Conservation (phyloP, 2,329 filamentous ascomycete genomes). For the Biscogniauxia marginata region DNA sequence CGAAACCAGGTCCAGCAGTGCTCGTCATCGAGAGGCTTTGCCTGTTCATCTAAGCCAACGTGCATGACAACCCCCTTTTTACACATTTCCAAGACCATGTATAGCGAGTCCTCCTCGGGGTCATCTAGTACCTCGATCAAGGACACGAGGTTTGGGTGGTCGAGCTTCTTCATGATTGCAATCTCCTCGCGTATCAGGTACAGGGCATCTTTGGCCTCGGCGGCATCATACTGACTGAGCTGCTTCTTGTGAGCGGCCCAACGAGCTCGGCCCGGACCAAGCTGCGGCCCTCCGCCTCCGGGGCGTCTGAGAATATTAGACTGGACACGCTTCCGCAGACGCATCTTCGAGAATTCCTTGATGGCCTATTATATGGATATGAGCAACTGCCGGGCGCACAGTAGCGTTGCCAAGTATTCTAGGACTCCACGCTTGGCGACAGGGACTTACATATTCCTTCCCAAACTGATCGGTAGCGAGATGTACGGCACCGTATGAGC, state of each 20-base stretch:
- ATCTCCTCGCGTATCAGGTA: conserved; percentile 94
- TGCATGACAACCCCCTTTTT: conserved; percentile 98
- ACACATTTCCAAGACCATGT: conserved; percentile 99
- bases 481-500: conserved; percentile 93
- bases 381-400: conserved; percentile 6
- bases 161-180: conserved; percentile 98
- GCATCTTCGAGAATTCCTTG: conserved; percentile 95
- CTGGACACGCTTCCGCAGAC: conserved; percentile 84
- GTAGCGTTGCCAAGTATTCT: neutral
- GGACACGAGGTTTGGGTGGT: conserved; percentile 91
- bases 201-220: conserved; percentile 68
- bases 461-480: conserved; percentile 87
- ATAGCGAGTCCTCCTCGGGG: conserved; percentile 90
- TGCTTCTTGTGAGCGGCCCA: conserved; percentile 29
- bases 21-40: conserved; percentile 79
- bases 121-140: conserved; percentile 95
- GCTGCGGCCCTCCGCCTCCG: conserved; percentile 43
- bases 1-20: conserved; percentile 89
- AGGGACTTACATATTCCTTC: conserved; percentile 76
- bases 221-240: conserved; percentile 44
- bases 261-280: conserved; percentile 29
- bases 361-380: conserved; percentile 63
- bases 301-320: conserved; percentile 72
- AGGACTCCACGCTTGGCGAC: neutral
- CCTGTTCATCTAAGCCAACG: conserved; percentile 79